Evolutionary conservation across 306 rosid genomes (phyloP).

Genomic region (Crotalaria pallida): DNA sequence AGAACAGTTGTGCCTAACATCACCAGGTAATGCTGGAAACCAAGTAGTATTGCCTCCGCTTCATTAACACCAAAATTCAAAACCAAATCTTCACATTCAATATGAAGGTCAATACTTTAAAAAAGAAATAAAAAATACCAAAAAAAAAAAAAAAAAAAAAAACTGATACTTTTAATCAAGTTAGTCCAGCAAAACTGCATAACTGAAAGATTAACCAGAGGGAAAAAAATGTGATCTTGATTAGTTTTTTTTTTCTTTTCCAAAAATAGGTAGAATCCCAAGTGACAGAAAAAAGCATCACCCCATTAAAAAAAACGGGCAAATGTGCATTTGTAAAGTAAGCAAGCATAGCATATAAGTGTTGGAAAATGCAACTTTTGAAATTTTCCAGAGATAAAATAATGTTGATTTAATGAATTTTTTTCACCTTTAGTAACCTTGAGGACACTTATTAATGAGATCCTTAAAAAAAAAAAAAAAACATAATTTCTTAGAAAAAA

Average conservation of each 20-base stretch:
- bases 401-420: no score
- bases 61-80: slow-evolving; percentile 23
- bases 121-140: not conserved
- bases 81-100: slow-evolving; percentile 18
- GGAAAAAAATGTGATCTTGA: not conserved
- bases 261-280: not conserved
- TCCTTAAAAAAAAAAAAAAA: no score
- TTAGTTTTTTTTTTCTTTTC: not conserved
- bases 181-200: not conserved
- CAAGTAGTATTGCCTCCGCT: slow-evolving; percentile 96
- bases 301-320: no score
- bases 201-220: not conserved
- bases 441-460: no score
- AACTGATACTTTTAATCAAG: not conserved
- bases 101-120: not conserved
- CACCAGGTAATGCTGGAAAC: slow-evolving; percentile 95
- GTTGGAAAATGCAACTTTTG: no score
- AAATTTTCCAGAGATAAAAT: no score
- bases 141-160: not conserved
- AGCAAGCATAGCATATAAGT: no score
- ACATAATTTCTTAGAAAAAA: not conserved
- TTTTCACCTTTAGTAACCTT: no score
- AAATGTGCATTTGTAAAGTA: no score
- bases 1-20: slow-evolving; percentile 96
- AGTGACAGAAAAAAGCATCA: not conserved